These are phyloP conservation scores for Paramecium sexaurelia DNA, from an alignment of 73 alveolate genomes.

Conservation along the genomic window DNA sequence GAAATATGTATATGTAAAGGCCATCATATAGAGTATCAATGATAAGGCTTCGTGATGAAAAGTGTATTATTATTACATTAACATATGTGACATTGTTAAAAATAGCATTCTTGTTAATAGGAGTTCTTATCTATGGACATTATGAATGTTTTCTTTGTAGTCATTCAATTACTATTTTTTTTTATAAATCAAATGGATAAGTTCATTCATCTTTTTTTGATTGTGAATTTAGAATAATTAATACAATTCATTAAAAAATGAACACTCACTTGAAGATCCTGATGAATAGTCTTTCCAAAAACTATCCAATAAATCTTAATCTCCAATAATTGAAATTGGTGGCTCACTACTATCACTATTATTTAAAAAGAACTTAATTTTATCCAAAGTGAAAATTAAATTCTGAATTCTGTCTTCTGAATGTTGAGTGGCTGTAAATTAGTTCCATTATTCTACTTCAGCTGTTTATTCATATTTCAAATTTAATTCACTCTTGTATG, in stretches of 20 bases:
- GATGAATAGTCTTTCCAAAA: constrained; percentile 40
- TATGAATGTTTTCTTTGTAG: background rate
- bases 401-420: constrained; percentile 70
- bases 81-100: background rate
- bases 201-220: constrained; percentile 8
- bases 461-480: constrained; percentile 5
- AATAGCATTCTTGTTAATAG: constrained; percentile 16
- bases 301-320: background rate
- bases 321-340: constrained; percentile 3
- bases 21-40: constrained; percentile 56
- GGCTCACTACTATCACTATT: constrained; percentile 13
- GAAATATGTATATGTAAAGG: constrained; percentile 62
- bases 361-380: constrained; percentile 61
- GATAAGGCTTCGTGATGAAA: constrained; percentile 67
- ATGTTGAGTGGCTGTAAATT: background rate
- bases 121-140: background rate
- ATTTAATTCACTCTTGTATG: constrained; percentile 6
- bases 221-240: background rate
- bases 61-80: constrained; percentile 2
- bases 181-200: background rate
- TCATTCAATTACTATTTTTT: background rate
- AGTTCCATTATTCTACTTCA: background rate
- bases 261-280: background rate
- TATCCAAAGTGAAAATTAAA: constrained; percentile 67
- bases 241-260: constrained; percentile 32